A percentile compares a stretch with the other conserved stretches of the same genome.
These are phyloP conservation scores for Mariannaea sp. DNA, from an alignment of 2,329 filamentous ascomycete species.

Conservation along the genomic window DNA sequence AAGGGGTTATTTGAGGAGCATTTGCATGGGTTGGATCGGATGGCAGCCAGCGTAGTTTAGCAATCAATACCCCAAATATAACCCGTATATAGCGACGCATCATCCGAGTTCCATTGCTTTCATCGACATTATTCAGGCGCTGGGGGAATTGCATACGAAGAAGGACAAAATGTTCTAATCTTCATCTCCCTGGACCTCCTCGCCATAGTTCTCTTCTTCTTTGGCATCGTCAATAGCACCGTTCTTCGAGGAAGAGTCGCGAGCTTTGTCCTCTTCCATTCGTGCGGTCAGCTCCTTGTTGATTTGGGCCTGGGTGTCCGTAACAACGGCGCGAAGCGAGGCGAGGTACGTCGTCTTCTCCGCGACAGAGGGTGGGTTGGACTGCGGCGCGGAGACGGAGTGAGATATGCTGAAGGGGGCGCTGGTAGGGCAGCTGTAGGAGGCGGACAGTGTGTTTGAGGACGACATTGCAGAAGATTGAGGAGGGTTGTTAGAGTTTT, in stretches of 20 bases:
- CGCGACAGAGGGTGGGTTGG: conserved; percentile 42
- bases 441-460: conserved; percentile 47
- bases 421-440: conserved; percentile 59
- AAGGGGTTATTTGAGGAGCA: conserved; percentile 22
- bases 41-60: conserved; percentile 33
- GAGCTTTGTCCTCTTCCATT: conserved; percentile 74
- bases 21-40: conserved; percentile 31
- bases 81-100: conserved; percentile 1
- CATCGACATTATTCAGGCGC: no score
- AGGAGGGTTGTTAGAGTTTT: conserved; percentile 26
- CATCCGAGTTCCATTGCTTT: background rate
- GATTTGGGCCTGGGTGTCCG: conserved; percentile 65
- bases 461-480: conserved; percentile 9
- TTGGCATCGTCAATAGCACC: conserved; percentile 55
- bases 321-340: conserved; percentile 61
- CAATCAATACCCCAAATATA: conserved; percentile 36
- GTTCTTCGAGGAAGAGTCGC: conserved; percentile 41
- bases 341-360: conserved; percentile 65
- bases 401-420: conserved; percentile 51
- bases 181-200: conserved; percentile 75
- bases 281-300: conserved; percentile 73
- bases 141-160: background rate
- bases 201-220: conserved; percentile 82
- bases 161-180: conserved; percentile 30
- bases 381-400: conserved; percentile 42